Percentiles rank a stretch among this genome's conserved stretches.
These are phyloP conservation scores for Leptomonas seymouri DNA, from an alignment of 208 protist species.

Conservation along the genomic window DNA sequence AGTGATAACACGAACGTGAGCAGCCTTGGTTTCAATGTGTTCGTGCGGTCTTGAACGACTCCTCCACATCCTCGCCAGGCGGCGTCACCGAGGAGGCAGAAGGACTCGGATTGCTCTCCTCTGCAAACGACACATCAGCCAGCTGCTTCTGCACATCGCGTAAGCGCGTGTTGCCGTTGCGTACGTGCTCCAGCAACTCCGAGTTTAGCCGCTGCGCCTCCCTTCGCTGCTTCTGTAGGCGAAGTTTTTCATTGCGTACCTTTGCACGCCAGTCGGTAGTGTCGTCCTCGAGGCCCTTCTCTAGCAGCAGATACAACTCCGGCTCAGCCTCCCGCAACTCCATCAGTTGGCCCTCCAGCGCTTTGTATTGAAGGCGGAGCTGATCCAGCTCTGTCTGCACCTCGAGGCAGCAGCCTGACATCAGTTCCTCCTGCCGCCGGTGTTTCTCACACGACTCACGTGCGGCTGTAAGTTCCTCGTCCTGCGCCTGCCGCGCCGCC, in stretches of 20 bases:
- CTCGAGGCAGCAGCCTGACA: slow-evolving; percentile 29
- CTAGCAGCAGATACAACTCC: slow-evolving; percentile 64
- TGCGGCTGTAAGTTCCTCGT: slow-evolving; percentile 39
- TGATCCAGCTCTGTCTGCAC: slow-evolving; percentile 54
- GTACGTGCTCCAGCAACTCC: slow-evolving; percentile 68
- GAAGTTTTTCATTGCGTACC: slow-evolving; percentile 51
- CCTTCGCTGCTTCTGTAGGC: slow-evolving; percentile 52
- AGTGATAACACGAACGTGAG: too few species aligned
- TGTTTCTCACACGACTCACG: slow-evolving; percentile 34
- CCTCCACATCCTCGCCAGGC: slow-evolving; percentile 17
- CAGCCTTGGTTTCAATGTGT: not conserved
- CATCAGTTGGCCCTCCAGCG: slow-evolving; percentile 49
- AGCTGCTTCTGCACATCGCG: slow-evolving; percentile 57
- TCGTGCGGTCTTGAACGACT: slow-evolving; percentile 12
- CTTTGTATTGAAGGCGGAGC: slow-evolving; percentile 46
- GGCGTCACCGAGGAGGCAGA: not conserved
- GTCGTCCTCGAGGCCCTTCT: slow-evolving; percentile 44
- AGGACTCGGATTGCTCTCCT: not conserved
- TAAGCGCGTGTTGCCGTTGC: slow-evolving; percentile 52
- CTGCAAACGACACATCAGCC: slow-evolving; percentile 24
- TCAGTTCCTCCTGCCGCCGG: slow-evolving; percentile 7
- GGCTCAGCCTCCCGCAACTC: slow-evolving; percentile 38
- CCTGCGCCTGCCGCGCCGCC: slow-evolving; percentile 33
- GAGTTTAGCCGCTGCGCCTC: slow-evolving; percentile 55
- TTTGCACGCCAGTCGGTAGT: slow-evolving; percentile 55